Base-by-base conservation (phyloP, 2,329 filamentous ascomycete genomes). In the Didymella keratinophila region DNA sequence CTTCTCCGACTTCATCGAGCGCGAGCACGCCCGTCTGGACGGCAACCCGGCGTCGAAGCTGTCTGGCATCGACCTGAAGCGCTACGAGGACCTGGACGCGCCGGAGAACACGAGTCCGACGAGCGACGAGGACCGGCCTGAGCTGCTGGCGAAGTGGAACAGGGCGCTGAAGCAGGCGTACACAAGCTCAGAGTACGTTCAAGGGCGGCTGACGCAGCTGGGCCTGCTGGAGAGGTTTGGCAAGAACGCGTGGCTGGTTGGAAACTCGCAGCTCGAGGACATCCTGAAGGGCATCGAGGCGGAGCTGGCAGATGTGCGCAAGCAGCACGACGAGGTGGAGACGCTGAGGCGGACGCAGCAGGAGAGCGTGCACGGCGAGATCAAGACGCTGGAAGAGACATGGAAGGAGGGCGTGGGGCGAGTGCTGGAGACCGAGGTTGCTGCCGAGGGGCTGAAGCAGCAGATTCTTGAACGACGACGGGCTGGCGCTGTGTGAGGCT, bases 221-320 rank as follows among this genome's bases (percentile, higher is more conserved):
- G 80, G 82, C 1, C 83, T 97, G n/a, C 85, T 97, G 20, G 91
- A 95, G 69, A 83, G 83, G 49, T 89, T 89, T 76, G 95, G 94
- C 66, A 92, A 92, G 79, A 97, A 97, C 76, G 89, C 92, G 10
- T 98, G 95, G 94, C 82, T 99, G 54, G 84, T 96, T 9, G 87
- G 87, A 6, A 99, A 99, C 77, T 86, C 89, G 68, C 87, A 91
- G 66, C 77, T 93, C 20, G 94, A 97, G 78, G 86, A 86, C 42
- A 84, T 92, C 41, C 78, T 96, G 50, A 83, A 84, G 49, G 76
- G 76, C 12, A 71, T 96, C 25, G 94, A 98, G 82, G 82, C 82
- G 43, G 92, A 97, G 69, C 81, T 98, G 48, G 88, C 87, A 14
- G 83, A 81, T 37, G 80, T 85, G 20, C 89, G 88, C 75, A 82